Conservation (phyloP, 306 rosid species). For the Ammopiptanthus mongolicus region DNA sequence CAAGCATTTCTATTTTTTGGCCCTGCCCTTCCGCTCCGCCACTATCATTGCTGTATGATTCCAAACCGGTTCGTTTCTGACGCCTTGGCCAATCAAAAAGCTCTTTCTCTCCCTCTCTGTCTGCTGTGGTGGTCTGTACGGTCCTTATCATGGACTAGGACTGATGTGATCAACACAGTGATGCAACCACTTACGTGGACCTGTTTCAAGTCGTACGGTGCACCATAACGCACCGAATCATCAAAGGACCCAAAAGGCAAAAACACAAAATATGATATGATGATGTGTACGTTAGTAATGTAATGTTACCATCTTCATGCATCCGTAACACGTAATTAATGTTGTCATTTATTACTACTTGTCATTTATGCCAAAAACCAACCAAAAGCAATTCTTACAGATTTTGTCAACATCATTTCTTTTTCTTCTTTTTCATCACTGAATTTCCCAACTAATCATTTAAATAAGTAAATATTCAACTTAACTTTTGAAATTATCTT, state of each 20-base stretch:
- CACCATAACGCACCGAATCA: slow-evolving; percentile 29
- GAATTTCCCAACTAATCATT: too few species aligned
- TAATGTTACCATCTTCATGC: neutral
- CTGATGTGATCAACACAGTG: slow-evolving; percentile 16
- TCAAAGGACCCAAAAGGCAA: slow-evolving; percentile 13
- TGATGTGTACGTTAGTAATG: neutral
- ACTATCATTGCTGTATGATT: slow-evolving; percentile 21
- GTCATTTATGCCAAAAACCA: slow-evolving; percentile 6
- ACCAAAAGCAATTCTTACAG: neutral
- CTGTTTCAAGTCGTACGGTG: neutral
- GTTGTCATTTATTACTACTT: slow-evolving; percentile 15
- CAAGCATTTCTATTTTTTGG: slow-evolving; percentile 2
- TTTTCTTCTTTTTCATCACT: too few species aligned
- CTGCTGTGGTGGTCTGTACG: slow-evolving; percentile 23
- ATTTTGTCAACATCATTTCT: neutral
- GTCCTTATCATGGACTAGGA: slow-evolving; percentile 2
- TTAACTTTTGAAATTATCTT: too few species aligned
- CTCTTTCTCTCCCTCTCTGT: neutral
- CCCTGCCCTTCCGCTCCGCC: neutral
- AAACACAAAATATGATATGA: neutral
- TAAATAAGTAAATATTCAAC: too few species aligned
- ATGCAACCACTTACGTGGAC: slow-evolving; percentile 31
- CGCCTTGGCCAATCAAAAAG: neutral
- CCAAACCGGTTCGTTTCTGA: neutral
- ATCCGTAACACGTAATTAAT: slow-evolving; percentile 18